Evolutionary conservation across 306 rosid species (phyloP).

Genomic region (Senna tora): DNA sequence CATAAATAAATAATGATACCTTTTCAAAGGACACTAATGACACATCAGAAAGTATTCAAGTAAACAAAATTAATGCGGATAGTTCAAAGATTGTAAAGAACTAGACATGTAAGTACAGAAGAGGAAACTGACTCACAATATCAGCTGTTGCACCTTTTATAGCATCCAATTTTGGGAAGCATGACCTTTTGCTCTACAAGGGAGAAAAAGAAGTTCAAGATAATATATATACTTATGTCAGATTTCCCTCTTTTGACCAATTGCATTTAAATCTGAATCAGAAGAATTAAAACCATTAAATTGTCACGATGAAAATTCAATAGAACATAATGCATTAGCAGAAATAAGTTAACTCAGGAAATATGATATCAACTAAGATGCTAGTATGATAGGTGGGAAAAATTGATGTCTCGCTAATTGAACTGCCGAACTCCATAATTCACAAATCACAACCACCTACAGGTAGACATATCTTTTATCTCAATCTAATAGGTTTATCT

Average conservation of each 20-base stretch:
- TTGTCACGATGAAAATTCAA: constrained; percentile 18
- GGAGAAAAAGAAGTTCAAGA: constrained; percentile 28
- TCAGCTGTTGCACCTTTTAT: constrained; percentile 88
- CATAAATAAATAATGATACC: constrained; percentile 4
- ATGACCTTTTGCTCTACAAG: constrained; percentile 81
- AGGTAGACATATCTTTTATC: constrained; percentile 16
- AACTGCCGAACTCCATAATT: constrained; percentile 34
- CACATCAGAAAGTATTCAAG: constrained; percentile 1
- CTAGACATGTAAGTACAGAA: neutral
- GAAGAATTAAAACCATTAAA: constrained; percentile 27
- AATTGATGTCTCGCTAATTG: constrained; percentile 20
- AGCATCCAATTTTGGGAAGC: constrained; percentile 86
- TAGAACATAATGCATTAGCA: constrained; percentile 2
- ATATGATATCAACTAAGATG: constrained; percentile 19
- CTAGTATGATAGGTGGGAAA: constrained; percentile 8
- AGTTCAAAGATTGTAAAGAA: constrained; percentile 16
- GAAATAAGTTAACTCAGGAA: constrained; percentile 9
- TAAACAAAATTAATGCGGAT: neutral
- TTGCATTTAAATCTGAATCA: constrained; percentile 19
- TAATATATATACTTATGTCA: constrained; percentile 18
- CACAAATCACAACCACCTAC: constrained; percentile 33
- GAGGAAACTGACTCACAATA: constrained; percentile 70
- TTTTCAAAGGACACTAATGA: constrained; percentile 19
- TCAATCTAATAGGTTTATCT: constrained; percentile 22
- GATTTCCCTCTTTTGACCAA: constrained; percentile 16